Conservation (phyloP, 1,284 basidiomycete genomes). For the Laetiporus sulphureus region DNA sequence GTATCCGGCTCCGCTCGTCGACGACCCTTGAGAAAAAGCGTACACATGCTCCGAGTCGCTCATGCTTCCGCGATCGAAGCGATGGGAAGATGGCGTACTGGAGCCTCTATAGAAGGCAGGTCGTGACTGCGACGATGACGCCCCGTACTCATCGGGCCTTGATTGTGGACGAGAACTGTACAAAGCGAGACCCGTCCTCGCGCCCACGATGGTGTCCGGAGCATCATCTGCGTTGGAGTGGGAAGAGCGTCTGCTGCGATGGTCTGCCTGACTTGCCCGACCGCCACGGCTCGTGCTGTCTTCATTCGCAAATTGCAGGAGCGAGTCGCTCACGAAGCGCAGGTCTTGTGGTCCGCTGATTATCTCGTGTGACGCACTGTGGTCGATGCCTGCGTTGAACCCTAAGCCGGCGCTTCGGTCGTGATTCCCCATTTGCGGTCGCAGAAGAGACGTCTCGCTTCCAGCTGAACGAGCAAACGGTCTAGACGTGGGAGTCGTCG, state of each 20-base stretch:
- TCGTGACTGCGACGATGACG: too few relatives aligned
- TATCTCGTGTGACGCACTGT: conserved; percentile 12
- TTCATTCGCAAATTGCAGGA: conserved; percentile 9
- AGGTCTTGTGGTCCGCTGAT: conserved; percentile 16
- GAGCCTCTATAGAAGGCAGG: too few relatives aligned
- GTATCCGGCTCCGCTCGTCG: too few relatives aligned
- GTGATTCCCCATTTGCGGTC: too few relatives aligned
- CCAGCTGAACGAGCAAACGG: too few relatives aligned
- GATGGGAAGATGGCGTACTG: too few relatives aligned
- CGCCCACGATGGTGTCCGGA: conserved; percentile 10
- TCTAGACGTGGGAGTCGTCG: too few relatives aligned
- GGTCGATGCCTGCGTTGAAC: conserved; percentile 3
- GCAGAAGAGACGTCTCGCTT: too few relatives aligned
- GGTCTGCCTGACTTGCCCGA: neutral
- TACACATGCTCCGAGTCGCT: conserved; percentile 7
- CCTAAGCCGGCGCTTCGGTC: too few relatives aligned
- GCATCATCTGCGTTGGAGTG: neutral
- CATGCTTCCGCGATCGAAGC: conserved; percentile 4
- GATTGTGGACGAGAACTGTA: conserved; percentile 14
- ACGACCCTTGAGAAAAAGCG: too few relatives aligned
- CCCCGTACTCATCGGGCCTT: conserved; percentile 5
- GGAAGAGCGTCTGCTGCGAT: neutral
- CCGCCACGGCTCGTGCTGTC: conserved; percentile 3
- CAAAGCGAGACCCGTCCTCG: conserved; percentile 14
- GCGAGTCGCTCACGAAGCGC: conserved; percentile 13